phyloP scores from a whole-genome alignment of 1,284 basidiomycete genomes.

The Malassezia dermatis region DNA sequence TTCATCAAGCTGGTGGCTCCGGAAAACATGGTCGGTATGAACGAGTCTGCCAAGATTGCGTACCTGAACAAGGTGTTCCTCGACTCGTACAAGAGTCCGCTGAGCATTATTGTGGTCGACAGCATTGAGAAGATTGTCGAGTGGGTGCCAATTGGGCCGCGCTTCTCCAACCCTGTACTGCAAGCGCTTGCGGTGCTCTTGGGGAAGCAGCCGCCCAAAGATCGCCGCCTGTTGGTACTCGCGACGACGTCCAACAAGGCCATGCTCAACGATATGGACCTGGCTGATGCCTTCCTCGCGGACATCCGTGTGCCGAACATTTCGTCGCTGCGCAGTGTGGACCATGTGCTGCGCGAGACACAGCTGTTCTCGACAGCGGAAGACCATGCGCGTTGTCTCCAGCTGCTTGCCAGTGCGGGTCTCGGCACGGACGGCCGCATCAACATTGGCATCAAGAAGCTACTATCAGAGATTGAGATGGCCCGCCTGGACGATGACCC shows the following conservation, averaged over 20 bases:
- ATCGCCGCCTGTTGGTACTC: constrained; percentile 78
- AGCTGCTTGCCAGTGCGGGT: constrained; percentile 65
- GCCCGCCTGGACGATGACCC: constrained; percentile 64
- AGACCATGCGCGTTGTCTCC: constrained; percentile 58
- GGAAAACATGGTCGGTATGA: constrained; percentile 91
- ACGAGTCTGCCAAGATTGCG: constrained; percentile 78
- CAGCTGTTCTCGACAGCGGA: constrained; percentile 59
- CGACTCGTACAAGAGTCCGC: constrained; percentile 92
- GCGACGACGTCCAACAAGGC: constrained; percentile 81
- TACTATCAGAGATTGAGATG: constrained; percentile 89
- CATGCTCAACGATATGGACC: constrained; percentile 80
- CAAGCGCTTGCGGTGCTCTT: constrained; percentile 85
- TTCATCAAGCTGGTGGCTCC: constrained; percentile 97
- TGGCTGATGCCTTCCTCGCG: constrained; percentile 77
- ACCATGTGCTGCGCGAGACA: constrained; percentile 71
- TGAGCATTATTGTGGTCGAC: constrained; percentile 95
- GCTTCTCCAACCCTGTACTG: constrained; percentile 88
- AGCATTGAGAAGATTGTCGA: constrained; percentile 47
- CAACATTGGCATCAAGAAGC: constrained; percentile 73
- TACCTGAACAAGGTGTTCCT: constrained; percentile 87
- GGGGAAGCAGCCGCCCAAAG: constrained; percentile 84
- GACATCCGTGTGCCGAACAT: constrained; percentile 79
- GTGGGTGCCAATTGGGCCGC: constrained; percentile 93
- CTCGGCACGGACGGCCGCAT: constrained; percentile 58
- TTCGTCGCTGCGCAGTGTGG: constrained; percentile 61